Evolutionary conservation across 192 early-diverging fungal genomes (phyloP).

Genomic region (Nowakowskiella sp.): DNA sequence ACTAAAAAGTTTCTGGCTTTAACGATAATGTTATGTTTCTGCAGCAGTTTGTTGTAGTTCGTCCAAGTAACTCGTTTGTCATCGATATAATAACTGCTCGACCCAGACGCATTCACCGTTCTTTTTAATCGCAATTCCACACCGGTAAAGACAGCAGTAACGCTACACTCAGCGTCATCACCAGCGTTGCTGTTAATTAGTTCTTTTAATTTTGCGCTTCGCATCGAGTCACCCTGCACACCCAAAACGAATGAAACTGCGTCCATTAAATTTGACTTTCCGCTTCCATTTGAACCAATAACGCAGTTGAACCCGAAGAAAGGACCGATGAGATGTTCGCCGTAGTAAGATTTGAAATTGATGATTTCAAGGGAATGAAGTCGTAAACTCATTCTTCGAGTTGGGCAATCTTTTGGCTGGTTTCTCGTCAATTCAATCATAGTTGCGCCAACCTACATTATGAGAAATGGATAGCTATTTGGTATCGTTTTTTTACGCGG

Average conservation of each 20-base stretch:
- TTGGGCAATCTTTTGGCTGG: too few relatives aligned
- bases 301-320: conserved; percentile 91
- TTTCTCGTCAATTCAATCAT: too few relatives aligned
- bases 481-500: too few relatives aligned
- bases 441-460: too few relatives aligned
- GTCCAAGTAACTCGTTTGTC: conserved; percentile 58
- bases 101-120: conserved; percentile 38
- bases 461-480: too few relatives aligned
- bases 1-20: conserved; percentile 97
- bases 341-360: conserved; percentile 99
- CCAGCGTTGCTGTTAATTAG: conserved; percentile 72
- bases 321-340: conserved; percentile 85
- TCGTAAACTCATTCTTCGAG: too few relatives aligned
- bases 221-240: conserved; percentile 82
- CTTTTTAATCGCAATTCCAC: conserved; percentile 35
- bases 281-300: conserved; percentile 94
- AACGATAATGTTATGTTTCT: conserved; percentile 84
- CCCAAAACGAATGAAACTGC: conserved; percentile 98
- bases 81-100: conserved; percentile 86
- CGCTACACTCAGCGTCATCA: conserved; percentile 37
- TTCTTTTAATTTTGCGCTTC: conserved; percentile 81
- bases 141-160: conserved; percentile 34
- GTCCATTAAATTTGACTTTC: conserved; percentile 99
- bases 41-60: conserved; percentile 70
- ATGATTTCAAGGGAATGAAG: conserved; percentile 85